phyloP scores from a whole-genome alignment of 2,329 filamentous ascomycete genomes.

The Pseudogymnoascus pannorum region DNA sequence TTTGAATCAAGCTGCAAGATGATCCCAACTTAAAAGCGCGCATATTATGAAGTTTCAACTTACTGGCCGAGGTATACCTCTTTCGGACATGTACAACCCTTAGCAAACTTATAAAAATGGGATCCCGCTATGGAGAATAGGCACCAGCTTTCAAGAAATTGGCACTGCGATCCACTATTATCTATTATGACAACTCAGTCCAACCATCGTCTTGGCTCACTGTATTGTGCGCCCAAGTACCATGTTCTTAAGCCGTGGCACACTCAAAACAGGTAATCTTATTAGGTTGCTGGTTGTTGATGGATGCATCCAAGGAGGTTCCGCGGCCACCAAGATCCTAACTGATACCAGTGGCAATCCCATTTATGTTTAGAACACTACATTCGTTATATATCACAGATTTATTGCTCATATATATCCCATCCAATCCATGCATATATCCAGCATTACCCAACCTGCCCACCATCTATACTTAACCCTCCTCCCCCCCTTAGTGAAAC shows the following conservation, averaged over 20 bases:
- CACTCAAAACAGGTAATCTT: not conserved
- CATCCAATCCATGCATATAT: not conserved
- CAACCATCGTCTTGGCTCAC: not conserved
- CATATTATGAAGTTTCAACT: not conserved
- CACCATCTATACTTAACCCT: not conserved
- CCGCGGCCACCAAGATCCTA: not conserved
- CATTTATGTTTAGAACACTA: not conserved
- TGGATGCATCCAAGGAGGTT: not conserved
- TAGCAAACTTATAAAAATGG: not conserved
- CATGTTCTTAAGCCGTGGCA: not conserved
- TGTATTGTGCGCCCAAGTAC: not conserved
- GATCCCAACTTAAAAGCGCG: not conserved
- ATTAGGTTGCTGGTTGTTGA: not conserved
- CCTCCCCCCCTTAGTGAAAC: constrained; percentile 50
- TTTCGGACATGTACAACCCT: not conserved
- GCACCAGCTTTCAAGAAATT: not conserved
- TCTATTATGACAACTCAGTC: not conserved
- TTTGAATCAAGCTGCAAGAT: not conserved
- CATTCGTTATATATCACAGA: not conserved
- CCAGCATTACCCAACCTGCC: not conserved
- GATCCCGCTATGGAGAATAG: not conserved
- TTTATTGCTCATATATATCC: constrained; percentile 3
- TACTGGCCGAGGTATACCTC: not conserved
- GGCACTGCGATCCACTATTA: not conserved
- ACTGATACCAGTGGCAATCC: not conserved